Conservation (phyloP, 306 rosid species). For the Lathyrus sativus region DNA sequence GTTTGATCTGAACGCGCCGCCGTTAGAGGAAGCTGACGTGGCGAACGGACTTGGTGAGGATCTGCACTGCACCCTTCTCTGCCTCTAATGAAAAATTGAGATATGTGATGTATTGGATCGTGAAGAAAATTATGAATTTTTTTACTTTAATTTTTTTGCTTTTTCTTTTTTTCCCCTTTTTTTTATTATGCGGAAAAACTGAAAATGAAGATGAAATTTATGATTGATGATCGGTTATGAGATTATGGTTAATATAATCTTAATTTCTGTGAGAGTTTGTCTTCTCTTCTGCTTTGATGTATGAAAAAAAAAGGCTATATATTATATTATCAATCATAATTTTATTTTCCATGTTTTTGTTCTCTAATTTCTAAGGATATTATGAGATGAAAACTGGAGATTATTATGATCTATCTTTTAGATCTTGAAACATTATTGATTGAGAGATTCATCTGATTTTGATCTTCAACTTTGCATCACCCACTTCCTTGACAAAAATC, state of each 20-base stretch:
- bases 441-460: conserved; percentile 21
- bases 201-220: conserved; percentile 42
- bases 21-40: conserved; percentile 56
- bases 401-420: conserved; percentile 2
- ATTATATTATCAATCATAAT: conserved; percentile 5
- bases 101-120: conserved; percentile 26
- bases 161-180: conserved; percentile 26
- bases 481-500: background rate
- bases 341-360: background rate
- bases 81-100: conserved; percentile 54
- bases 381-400: background rate
- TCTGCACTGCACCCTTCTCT: conserved; percentile 66
- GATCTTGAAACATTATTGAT: conserved; percentile 18
- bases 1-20: conserved; percentile 77
- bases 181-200: conserved; percentile 42
- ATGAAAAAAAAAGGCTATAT: background rate
- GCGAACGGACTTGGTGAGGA: conserved; percentile 45
- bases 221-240: conserved; percentile 53
- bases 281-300: conserved; percentile 29
- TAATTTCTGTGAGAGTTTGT: conserved; percentile 43
- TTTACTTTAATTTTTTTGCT: conserved; percentile 35
- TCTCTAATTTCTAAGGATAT: background rate
- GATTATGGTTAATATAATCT: conserved; percentile 58
- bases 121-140: conserved; percentile 45
- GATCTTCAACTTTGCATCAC: background rate